Evolutionary conservation across 2,329 filamentous ascomycete genomes (phyloP), one percentile per base, ranked within the genome.

Genomic region (Fusarium sp.): DNA sequence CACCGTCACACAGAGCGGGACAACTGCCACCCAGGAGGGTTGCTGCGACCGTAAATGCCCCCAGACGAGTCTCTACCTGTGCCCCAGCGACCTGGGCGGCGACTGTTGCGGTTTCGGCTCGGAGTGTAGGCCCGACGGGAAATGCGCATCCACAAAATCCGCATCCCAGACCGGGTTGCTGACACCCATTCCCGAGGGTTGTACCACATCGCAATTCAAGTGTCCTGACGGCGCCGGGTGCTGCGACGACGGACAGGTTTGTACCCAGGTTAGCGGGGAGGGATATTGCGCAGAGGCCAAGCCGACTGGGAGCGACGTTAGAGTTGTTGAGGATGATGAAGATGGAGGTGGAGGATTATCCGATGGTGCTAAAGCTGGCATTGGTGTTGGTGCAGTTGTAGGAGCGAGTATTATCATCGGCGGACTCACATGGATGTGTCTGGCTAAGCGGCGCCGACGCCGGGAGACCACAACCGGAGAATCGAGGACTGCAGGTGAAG

Each of bases 331-430:
- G 2, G 77, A 78, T 1, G 73, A 81, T 3, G 68, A 72, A 6
- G 60, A 71, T 20, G 68, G 53, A 4, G 36, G 59, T 58, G 62
- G 55, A 3, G 78, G 78, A 3, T 77, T 90, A 7, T 86, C 86
- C 2, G 78, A 83, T 1, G 88, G 86, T 1, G 88, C 87, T 3
- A 89, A 87, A 74, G 88, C 87, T 0, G 89, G 89, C 3, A 87
- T 92, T n/a, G 88, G 86, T 7, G 82, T 87, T 1, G 89, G 88
- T 20, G 84, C 87, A 5, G 83, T 86, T 2, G 77, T 87, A 0
- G 86, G 81, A 31, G 83, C 81, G 2, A 81, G 83, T 5, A 51
- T 84, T 7, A 44, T 88, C 16, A 80, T 88, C 40, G 87, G 83
- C 5, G 76, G 75, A 4, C 69, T 85, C 17, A 82, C 84, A 0